These are phyloP conservation scores for Chaetoscypha palmicola DNA, from an alignment of 2,329 filamentous ascomycete genomes.

Conservation along the genomic window DNA sequence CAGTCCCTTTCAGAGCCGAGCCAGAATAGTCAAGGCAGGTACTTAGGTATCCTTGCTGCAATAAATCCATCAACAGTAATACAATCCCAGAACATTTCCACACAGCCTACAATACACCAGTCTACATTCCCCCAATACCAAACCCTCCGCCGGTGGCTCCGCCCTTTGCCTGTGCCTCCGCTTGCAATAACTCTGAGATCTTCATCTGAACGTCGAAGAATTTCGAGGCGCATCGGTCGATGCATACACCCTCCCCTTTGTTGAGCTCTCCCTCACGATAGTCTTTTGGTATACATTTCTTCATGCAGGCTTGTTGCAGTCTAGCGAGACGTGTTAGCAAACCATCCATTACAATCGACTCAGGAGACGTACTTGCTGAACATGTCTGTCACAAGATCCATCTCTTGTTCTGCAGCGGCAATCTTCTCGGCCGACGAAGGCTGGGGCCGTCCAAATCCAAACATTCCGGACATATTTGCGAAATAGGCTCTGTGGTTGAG, in stretches of 20 bases:
- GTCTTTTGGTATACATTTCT: slow-evolving; percentile 86
- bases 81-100: slow-evolving; percentile 2
- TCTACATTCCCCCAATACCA: slow-evolving; percentile 42
- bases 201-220: slow-evolving; percentile 99
- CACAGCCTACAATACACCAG: not conserved
- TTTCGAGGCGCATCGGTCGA: slow-evolving; percentile 94
- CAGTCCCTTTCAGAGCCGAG: too few relatives aligned
- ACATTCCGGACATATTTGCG: slow-evolving; percentile 58
- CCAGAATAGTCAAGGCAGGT: too few relatives aligned
- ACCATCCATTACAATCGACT: slow-evolving; percentile 6
- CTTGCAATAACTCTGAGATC: slow-evolving; percentile 93
- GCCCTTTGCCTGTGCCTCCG: slow-evolving; percentile 65
- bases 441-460: slow-evolving; percentile 69
- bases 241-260: slow-evolving; percentile 97
- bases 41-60: too few relatives aligned
- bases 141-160: slow-evolving; percentile 42
- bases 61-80: too few relatives aligned
- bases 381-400: slow-evolving; percentile 97
- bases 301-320: slow-evolving; percentile 79
- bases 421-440: slow-evolving; percentile 96
- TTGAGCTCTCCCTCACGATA: slow-evolving; percentile 97
- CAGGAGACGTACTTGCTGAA: slow-evolving; percentile 73
- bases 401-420: slow-evolving; percentile 89
- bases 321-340: slow-evolving; percentile 44
- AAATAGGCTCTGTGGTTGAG: too few relatives aligned